Conservation (phyloP, 2,329 filamentous ascomycete species). For the Sarocladiaceae sp. region DNA sequence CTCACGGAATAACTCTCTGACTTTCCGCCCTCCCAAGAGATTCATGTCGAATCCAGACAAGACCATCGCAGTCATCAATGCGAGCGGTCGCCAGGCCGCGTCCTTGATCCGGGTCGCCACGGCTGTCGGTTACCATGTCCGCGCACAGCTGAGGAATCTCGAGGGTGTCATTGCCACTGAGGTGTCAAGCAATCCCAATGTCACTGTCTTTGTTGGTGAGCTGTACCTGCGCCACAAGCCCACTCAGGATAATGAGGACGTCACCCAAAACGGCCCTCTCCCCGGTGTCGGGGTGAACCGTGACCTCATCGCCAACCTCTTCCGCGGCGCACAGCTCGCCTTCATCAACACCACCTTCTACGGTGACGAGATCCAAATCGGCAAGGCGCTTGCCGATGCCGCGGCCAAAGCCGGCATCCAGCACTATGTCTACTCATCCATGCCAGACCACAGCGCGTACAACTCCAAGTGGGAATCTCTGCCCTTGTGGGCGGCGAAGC, state of each 20-base stretch:
- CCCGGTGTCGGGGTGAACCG: conserved; percentile 63
- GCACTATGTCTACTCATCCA: conserved; percentile 94
- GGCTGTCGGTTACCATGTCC: conserved; percentile 87
- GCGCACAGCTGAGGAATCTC: conserved; percentile 81
- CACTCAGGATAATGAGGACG: conserved; percentile 48
- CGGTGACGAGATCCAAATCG: conserved; percentile 88
- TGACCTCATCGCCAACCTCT: conserved; percentile 68
- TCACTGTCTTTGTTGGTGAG: conserved; percentile 58
- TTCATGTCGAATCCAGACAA: conserved; percentile 58
- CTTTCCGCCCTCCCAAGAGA: conserved; percentile 54
- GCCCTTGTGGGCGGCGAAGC: conserved; percentile 88
- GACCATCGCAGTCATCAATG: conserved; percentile 91
- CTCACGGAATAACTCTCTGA: conserved; percentile 54
- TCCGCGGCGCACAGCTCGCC: conserved; percentile 76
- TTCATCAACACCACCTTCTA: conserved; percentile 99
- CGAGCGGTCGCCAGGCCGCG: conserved; percentile 89
- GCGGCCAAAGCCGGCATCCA: conserved; percentile 78
- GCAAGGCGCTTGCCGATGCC: conserved; percentile 80
- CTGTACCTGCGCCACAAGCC: conserved; percentile 51
- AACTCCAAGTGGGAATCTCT: conserved; percentile 71
- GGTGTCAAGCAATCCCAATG: conserved; percentile 72
- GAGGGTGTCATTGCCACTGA: conserved; percentile 86
- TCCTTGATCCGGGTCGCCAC: conserved; percentile 91
- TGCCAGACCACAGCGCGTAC: conserved; percentile 88
- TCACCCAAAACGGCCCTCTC: conserved; percentile 62